These are phyloP conservation scores for Friedmanniomyces simplex DNA, from an alignment of 495 filamentous ascomycete species.

Conservation along the genomic window DNA sequence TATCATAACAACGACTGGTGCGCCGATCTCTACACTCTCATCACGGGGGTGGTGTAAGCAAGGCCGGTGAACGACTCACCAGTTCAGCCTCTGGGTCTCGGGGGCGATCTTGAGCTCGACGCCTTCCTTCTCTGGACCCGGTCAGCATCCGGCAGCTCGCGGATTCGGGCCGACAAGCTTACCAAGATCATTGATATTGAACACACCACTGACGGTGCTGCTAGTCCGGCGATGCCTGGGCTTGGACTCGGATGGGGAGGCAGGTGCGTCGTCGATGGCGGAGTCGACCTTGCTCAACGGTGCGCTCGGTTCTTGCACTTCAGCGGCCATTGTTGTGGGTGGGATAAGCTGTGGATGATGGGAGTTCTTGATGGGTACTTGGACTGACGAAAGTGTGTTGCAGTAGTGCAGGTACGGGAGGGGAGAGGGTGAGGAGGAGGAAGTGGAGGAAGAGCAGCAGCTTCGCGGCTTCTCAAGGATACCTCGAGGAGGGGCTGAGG, in stretches of 20 bases:
- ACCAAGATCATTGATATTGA: slow-evolving; percentile 82
- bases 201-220: slow-evolving; percentile 57
- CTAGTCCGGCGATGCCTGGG: slow-evolving; percentile 53
- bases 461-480: too few species aligned
- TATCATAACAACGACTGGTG: not conserved
- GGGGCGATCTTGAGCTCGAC: slow-evolving; percentile 68
- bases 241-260: slow-evolving; percentile 54
- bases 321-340: slow-evolving; percentile 17
- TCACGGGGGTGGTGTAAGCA: not conserved
- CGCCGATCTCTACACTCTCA: too few species aligned
- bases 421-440: too few species aligned
- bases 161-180: slow-evolving; percentile 24
- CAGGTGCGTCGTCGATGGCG: slow-evolving; percentile 66
- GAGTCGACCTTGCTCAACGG: slow-evolving; percentile 74
- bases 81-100: slow-evolving; percentile 82
- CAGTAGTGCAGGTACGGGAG: not conserved
- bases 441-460: too few species aligned
- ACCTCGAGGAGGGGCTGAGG: not conserved
- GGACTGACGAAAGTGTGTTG: not conserved
- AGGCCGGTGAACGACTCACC: slow-evolving; percentile 61
- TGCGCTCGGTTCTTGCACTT: slow-evolving; percentile 19
- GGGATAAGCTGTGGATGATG: not conserved
- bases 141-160: not conserved
- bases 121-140: slow-evolving; percentile 57
- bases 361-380: not conserved